Conservation (phyloP, 495 filamentous ascomycete genomes). For the Daldinia caldariorum region DNA sequence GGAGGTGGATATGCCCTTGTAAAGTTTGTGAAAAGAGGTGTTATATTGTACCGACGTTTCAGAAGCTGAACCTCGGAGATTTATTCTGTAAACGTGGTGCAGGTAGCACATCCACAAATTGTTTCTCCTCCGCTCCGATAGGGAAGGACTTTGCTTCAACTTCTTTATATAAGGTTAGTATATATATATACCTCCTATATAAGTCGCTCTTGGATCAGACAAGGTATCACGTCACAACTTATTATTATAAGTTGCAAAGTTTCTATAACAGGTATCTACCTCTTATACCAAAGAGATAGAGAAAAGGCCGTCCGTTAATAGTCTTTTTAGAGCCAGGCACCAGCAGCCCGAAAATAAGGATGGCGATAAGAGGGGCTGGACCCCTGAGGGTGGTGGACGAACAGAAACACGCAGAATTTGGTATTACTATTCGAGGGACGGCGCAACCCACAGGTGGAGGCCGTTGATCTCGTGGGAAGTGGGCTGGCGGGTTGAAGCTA, state of each 20-base stretch:
- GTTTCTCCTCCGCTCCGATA: background rate
- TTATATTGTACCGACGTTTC: slow-evolving; percentile 28
- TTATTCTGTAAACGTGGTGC: slow-evolving; percentile 36
- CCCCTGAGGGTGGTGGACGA: slow-evolving; percentile 11
- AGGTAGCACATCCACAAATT: slow-evolving; percentile 16
- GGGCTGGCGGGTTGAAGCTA: slow-evolving; percentile 27
- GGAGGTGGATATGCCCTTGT: background rate
- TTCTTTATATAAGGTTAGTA: no score
- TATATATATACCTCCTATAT: no score
- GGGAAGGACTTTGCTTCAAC: background rate
- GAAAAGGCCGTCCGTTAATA: background rate
- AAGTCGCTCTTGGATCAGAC: background rate
- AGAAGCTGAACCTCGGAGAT: slow-evolving; percentile 37
- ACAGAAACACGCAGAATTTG: slow-evolving; percentile 28
- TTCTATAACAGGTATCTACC: no score
- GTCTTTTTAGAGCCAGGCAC: background rate
- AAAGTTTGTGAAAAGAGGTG: background rate
- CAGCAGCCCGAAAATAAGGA: slow-evolving; percentile 12
- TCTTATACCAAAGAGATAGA: background rate
- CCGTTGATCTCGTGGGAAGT: slow-evolving; percentile 39
- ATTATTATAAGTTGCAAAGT: background rate
- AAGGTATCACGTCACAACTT: slow-evolving; percentile 7
- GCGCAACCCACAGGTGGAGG: slow-evolving; percentile 37
- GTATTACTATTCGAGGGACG: slow-evolving; percentile 38
- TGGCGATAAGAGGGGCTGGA: slow-evolving; percentile 20